Conservation (phyloP, 139 green algal genomes). For the Tetraselmis chui region DNA sequence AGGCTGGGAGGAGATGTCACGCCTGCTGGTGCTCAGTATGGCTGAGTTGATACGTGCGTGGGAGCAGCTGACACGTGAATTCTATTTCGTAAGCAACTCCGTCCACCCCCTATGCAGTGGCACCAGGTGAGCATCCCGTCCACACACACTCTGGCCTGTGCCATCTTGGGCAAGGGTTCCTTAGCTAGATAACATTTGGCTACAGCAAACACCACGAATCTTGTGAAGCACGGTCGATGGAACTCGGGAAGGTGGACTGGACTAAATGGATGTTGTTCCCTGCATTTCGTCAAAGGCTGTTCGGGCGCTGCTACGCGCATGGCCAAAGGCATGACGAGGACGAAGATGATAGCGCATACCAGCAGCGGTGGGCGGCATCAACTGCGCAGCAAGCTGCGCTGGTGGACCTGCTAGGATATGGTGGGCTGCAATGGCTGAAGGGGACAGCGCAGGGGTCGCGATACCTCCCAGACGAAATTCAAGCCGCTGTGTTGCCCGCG, state of each 20-base stretch:
- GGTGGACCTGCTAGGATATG: background rate
- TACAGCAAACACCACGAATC: no score
- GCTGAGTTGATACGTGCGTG: background rate
- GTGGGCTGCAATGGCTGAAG: background rate
- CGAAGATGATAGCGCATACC: background rate
- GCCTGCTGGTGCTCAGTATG: background rate
- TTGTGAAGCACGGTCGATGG: no score
- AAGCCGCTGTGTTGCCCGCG: background rate
- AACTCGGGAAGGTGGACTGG: no score
- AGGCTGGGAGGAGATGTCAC: background rate
- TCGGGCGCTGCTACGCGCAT: background rate
- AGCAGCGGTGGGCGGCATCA: background rate
- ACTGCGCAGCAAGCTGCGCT: background rate
- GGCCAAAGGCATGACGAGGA: background rate
- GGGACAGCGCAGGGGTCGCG: background rate
- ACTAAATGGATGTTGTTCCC: no score
- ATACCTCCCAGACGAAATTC: background rate
- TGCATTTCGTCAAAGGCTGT: background rate
- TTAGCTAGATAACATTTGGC: no score
- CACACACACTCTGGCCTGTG: no score
- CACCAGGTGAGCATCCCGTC: background rate
- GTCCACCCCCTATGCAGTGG: background rate
- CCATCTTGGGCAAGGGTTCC: no score
- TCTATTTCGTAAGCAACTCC: background rate
- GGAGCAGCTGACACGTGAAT: background rate